These are phyloP conservation scores for Globisporangium cederbergense DNA, from an alignment of 352 stramenopile species.

Conservation along the genomic window DNA sequence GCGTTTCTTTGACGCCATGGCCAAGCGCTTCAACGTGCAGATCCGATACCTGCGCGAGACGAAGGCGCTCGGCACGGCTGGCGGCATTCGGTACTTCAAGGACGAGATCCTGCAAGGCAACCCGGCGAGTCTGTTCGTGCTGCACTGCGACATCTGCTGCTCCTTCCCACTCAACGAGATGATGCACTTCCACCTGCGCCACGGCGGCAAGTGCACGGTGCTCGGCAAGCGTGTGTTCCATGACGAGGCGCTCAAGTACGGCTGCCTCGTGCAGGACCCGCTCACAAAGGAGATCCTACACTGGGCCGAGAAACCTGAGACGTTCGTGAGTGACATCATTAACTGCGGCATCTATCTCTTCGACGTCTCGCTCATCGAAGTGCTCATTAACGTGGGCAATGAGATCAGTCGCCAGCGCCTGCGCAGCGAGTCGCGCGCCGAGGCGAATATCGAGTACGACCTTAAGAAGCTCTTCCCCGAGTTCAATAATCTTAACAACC, in stretches of 20 bases:
- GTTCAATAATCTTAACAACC: slow-evolving; percentile 82
- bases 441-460: slow-evolving; percentile 72
- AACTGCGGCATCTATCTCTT: slow-evolving; percentile 90
- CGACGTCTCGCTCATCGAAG: slow-evolving; percentile 75
- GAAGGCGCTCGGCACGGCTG: slow-evolving; percentile 79
- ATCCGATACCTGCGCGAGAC: slow-evolving; percentile 83
- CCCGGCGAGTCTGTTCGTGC: slow-evolving; percentile 70
- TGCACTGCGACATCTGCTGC: slow-evolving; percentile 88
- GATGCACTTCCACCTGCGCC: slow-evolving; percentile 84
- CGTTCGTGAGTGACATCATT: slow-evolving; percentile 90
- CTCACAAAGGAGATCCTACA: slow-evolving; percentile 82
- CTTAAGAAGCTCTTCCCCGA: slow-evolving; percentile 87
- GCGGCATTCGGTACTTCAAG: slow-evolving; percentile 80
- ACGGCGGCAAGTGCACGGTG: slow-evolving; percentile 69
- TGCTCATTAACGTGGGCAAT: slow-evolving; percentile 75
- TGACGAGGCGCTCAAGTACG: slow-evolving; percentile 88
- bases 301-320: slow-evolving; percentile 88
- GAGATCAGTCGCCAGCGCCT: slow-evolving; percentile 77
- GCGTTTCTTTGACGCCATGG: slow-evolving; percentile 84
- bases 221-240: slow-evolving; percentile 87
- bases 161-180: slow-evolving; percentile 87
- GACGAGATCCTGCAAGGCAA: slow-evolving; percentile 81
- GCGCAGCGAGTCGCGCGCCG: slow-evolving; percentile 65
- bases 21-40: slow-evolving; percentile 77
- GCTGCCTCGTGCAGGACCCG: slow-evolving; percentile 77